Conservation (phyloP, 148 eudicot genomes). For the Persicaria tinctoria region DNA sequence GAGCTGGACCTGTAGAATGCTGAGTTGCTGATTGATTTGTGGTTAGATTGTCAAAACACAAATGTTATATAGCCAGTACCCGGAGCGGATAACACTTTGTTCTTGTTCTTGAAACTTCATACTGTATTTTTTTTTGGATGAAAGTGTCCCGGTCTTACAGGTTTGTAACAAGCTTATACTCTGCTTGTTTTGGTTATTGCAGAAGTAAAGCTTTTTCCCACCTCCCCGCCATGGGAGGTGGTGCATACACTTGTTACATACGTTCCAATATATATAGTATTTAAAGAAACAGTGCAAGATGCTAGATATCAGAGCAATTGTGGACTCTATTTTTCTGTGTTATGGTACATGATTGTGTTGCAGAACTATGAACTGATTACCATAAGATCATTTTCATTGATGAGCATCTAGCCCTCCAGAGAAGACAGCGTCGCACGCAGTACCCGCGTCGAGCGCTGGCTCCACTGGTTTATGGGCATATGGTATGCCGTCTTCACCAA, state of each 20-base stretch:
- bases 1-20: neutral
- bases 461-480: too few relatives aligned
- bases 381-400: too few relatives aligned
- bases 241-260: neutral
- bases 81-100: neutral
- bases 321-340: neutral
- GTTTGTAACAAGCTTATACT: neutral
- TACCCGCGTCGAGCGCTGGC: too few relatives aligned
- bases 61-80: neutral
- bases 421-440: too few relatives aligned
- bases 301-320: neutral
- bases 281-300: neutral
- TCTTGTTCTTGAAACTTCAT: neutral
- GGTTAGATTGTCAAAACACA: neutral
- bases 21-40: neutral
- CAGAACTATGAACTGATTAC: neutral
- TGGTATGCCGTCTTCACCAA: too few relatives aligned
- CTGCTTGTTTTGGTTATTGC: constrained; percentile 9
- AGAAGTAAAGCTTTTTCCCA: neutral
- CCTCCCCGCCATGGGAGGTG: neutral
- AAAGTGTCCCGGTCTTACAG: neutral
- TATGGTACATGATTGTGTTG: neutral
- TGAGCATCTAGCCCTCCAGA: too few relatives aligned
- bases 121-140: neutral
- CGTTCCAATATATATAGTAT: neutral